phyloP scores from a whole-genome alignment of 805 yeast species.

The Lipomyces chichibuensis region DNA sequence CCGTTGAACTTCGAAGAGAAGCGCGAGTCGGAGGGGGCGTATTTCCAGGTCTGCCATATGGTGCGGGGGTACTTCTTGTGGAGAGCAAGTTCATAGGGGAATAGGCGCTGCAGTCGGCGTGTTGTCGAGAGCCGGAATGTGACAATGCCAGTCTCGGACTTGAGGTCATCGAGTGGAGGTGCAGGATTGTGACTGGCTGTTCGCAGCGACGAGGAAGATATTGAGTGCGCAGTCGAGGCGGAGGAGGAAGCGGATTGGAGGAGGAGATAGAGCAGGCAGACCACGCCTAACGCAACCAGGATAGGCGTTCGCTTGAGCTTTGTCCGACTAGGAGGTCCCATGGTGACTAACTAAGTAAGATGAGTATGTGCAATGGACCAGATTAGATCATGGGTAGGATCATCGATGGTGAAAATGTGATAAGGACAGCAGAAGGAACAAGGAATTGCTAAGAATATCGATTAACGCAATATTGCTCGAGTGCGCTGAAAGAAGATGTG shows the following conservation, averaged over 20 bases:
- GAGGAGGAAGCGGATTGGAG: constrained; percentile 10
- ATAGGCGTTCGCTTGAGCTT: constrained; percentile 11
- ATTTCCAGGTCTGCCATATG: constrained; percentile 96
- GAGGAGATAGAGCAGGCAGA: constrained; percentile 14
- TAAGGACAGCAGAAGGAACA: neutral
- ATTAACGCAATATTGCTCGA: no score
- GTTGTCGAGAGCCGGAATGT: constrained; percentile 46
- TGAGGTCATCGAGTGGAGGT: constrained; percentile 3
- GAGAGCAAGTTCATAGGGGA: constrained; percentile 66
- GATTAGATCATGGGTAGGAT: neutral
- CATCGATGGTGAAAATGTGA: neutral
- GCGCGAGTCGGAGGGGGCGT: constrained; percentile 55
- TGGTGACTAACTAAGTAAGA: neutral
- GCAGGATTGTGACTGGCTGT: constrained; percentile 5
- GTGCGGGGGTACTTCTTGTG: constrained; percentile 67
- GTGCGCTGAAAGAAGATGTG: no score
- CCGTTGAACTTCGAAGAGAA: constrained; percentile 59
- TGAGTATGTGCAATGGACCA: neutral
- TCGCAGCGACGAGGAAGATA: neutral
- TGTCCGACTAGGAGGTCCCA: constrained; percentile 10
- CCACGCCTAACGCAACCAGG: constrained; percentile 10
- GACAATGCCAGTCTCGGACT: neutral
- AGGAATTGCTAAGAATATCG: neutral
- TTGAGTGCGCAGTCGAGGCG: constrained; percentile 12
- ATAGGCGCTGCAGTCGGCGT: constrained; percentile 64